Evolutionary conservation across 345 rosid genomes (phyloP).

Genomic region (Acer yangbiense): DNA sequence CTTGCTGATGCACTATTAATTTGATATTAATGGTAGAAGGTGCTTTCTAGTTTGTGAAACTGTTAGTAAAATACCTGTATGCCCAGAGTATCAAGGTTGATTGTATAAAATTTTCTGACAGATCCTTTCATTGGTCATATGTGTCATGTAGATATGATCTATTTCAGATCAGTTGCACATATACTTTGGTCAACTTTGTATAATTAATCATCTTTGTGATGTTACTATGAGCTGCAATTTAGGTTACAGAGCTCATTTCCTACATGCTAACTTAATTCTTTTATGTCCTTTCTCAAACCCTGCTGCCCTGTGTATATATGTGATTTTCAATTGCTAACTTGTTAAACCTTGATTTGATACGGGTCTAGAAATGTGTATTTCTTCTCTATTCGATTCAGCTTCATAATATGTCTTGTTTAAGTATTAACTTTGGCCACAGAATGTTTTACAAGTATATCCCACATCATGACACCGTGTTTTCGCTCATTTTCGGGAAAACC

Average conservation of each 20-base stretch:
- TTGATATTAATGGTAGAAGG: not conserved
- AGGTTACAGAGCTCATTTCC: not conserved
- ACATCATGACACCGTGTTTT: not conserved
- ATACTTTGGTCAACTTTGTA: no score
- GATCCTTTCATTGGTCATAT: not conserved
- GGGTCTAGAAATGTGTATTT: not conserved
- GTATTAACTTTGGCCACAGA: not conserved
- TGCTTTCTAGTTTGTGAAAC: not conserved
- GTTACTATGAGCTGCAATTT: not conserved
- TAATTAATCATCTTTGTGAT: not conserved
- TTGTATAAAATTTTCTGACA: not conserved
- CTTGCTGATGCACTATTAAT: not conserved
- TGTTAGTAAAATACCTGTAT: not conserved
- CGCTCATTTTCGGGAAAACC: not conserved
- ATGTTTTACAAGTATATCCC: not conserved
- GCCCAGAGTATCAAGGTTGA: not conserved
- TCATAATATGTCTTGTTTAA: not conserved
- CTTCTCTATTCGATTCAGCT: not conserved
- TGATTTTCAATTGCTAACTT: constrained; percentile 4
- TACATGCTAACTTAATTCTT: not conserved
- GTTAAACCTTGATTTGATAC: not conserved
- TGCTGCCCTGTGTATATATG: not conserved
- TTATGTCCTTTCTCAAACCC: not conserved
- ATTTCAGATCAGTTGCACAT: not conserved
- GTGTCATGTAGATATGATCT: not conserved